A percentile compares a stretch with the other conserved stretches of the same genome.
These are phyloP conservation scores for Hansenula lynferdii DNA, from an alignment of 1,139 yeast species.

Conservation along the genomic window DNA sequence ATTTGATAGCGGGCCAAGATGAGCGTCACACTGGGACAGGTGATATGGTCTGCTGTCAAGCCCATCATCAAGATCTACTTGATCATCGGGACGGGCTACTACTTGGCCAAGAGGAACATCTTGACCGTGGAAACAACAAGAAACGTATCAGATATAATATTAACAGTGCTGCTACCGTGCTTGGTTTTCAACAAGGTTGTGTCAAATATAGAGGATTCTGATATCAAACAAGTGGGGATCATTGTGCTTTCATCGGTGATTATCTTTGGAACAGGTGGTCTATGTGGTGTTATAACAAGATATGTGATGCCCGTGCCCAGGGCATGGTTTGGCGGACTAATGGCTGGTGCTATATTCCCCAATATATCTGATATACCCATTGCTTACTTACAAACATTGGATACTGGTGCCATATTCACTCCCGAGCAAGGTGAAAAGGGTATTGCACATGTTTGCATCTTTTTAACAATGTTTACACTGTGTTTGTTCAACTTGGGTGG, in stretches of 20 bases:
- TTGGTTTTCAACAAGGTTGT: conserved; percentile 77
- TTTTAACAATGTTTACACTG: conserved; percentile 61
- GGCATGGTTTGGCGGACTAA: conserved; percentile 73
- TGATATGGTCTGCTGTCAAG: conserved; percentile 80
- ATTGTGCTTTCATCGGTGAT: conserved; percentile 25
- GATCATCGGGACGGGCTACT: conserved; percentile 68
- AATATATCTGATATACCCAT: conserved; percentile 84
- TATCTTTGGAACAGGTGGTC: conserved; percentile 11
- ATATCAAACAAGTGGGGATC: conserved; percentile 71
- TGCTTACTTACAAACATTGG: conserved; percentile 80
- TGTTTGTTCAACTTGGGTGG: conserved; percentile 74
- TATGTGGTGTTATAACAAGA: conserved; percentile 14
- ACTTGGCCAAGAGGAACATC: conserved; percentile 60
- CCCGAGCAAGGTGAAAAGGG: conserved; percentile 60
- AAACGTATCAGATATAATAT: conserved; percentile 64
- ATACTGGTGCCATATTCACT: conserved; percentile 57
- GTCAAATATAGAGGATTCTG: conserved; percentile 59
- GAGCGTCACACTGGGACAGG: conserved; percentile 46
- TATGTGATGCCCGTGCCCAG: conserved; percentile 48
- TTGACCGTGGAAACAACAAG: conserved; percentile 71
- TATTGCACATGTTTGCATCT: conserved; percentile 79
- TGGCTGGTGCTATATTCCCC: conserved; percentile 76
- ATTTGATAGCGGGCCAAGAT: too few species aligned
- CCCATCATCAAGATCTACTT: conserved; percentile 85
- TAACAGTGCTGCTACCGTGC: conserved; percentile 71